Evolutionary conservation across 371 early-diverging fungal genomes (phyloP).

Genomic region (Chytridium lagenaria): DNA sequence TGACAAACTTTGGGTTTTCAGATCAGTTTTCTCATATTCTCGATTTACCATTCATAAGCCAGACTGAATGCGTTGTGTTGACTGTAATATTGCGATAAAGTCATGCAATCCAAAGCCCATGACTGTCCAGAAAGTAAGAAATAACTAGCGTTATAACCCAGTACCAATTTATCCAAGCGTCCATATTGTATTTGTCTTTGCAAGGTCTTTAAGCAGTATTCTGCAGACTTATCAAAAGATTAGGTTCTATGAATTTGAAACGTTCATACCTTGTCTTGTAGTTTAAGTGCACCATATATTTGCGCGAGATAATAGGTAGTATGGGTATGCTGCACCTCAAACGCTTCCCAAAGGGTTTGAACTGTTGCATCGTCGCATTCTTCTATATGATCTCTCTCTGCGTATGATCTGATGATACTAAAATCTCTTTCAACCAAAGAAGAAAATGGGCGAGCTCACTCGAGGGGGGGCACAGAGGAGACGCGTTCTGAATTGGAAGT

Average conservation of each 20-base stretch:
- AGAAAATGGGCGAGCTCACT: no score
- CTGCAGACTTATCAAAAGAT: neutral
- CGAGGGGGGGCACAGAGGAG: neutral
- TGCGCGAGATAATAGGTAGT: neutral
- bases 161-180: neutral
- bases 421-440: no score
- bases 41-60: neutral
- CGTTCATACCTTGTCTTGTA: neutral
- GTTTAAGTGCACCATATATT: neutral
- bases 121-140: neutral
- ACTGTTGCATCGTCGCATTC: no score
- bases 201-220: neutral
- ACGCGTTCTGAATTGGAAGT: neutral
- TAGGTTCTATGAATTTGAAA: neutral
- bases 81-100: conserved; percentile 1
- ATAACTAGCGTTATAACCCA: neutral
- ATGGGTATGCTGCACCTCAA: neutral
- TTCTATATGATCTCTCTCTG: no score
- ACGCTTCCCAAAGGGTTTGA: neutral
- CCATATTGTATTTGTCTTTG: neutral
- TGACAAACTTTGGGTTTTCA: neutral
- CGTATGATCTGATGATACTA: no score
- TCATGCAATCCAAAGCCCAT: conserved; percentile 9
- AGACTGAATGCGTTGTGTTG: neutral
- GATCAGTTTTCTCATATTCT: neutral